These are phyloP conservation scores for Russula brevipes DNA, from an alignment of 768 basidiomycete species.

Conservation along the genomic window DNA sequence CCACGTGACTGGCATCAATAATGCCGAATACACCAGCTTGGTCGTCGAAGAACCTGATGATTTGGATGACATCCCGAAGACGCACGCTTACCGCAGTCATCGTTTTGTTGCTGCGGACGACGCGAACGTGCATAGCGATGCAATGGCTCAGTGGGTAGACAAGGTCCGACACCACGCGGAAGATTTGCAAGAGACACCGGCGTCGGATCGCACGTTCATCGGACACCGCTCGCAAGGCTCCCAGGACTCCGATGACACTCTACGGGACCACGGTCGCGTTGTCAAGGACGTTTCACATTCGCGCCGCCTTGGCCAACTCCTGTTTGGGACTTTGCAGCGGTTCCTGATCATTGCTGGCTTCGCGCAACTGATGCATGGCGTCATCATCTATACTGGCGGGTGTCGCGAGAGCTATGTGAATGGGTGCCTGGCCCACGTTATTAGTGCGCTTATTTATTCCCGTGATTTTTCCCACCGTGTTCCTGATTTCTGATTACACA, in stretches of 20 bases:
- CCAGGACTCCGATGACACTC: slow-evolving; percentile 53
- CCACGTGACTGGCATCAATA: slow-evolving; percentile 17
- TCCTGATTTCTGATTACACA: slow-evolving; percentile 30
- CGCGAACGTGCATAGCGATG: slow-evolving; percentile 28
- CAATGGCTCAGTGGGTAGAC: slow-evolving; percentile 53
- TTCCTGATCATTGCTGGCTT: slow-evolving; percentile 68
- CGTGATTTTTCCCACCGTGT: not conserved
- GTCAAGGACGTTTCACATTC: slow-evolving; percentile 29
- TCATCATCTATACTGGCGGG: slow-evolving; percentile 80
- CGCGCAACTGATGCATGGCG: slow-evolving; percentile 58
- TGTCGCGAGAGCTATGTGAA: slow-evolving; percentile 77
- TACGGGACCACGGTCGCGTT: slow-evolving; percentile 37
- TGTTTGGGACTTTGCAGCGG: slow-evolving; percentile 55
- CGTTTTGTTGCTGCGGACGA: slow-evolving; percentile 7
- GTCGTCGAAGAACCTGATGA: slow-evolving; percentile 52
- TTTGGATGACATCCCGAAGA: slow-evolving; percentile 45
- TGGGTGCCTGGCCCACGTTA: slow-evolving; percentile 83
- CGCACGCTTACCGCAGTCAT: slow-evolving; percentile 12
- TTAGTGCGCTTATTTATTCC: slow-evolving; percentile 52
- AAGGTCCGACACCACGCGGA: slow-evolving; percentile 39
- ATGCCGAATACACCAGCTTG: slow-evolving; percentile 57
- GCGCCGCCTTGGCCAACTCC: slow-evolving; percentile 40
- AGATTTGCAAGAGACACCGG: slow-evolving; percentile 41
- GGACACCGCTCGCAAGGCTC: slow-evolving; percentile 36
- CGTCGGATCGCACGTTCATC: slow-evolving; percentile 52